These are phyloP conservation scores for Suillus sp. DNA, from an alignment of 768 basidiomycete species.

Conservation along the genomic window DNA sequence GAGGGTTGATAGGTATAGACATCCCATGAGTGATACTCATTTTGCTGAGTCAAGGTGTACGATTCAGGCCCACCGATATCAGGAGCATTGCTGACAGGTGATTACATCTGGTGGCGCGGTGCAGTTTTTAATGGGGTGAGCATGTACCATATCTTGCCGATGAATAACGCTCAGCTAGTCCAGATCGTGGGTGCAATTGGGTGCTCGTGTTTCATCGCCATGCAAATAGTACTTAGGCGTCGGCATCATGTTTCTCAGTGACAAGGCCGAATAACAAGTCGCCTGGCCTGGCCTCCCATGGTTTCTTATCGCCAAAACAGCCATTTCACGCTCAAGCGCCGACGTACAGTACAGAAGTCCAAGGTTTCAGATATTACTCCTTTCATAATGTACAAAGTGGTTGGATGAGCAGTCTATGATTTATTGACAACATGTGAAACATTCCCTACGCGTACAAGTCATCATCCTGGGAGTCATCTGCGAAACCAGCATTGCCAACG, in stretches of 20 bases:
- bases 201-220: conserved; percentile 28
- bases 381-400: conserved; percentile 11
- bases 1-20: conserved; percentile 24
- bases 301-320: conserved; percentile 15
- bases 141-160: neutral
- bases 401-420: neutral
- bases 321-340: conserved; percentile 8
- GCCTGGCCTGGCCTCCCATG: conserved; percentile 17
- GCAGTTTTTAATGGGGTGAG: conserved; percentile 53
- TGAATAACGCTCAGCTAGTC: neutral
- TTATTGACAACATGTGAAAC: neutral
- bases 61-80: conserved; percentile 58
- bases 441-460: conserved; percentile 78
- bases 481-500: conserved; percentile 75
- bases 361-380: conserved; percentile 4
- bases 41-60: conserved; percentile 31
- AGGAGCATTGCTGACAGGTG: conserved; percentile 53
- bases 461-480: conserved; percentile 86
- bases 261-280: neutral
- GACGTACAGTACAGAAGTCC: neutral
- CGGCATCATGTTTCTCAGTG: conserved; percentile 5
- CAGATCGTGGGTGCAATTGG: conserved; percentile 29
- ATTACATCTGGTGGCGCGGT: conserved; percentile 61
- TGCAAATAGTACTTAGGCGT: conserved; percentile 26
- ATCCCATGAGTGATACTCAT: conserved; percentile 12